Base-by-base conservation (phyloP, 345 rosid genomes). In the Rhizophora apiculata region DNA sequence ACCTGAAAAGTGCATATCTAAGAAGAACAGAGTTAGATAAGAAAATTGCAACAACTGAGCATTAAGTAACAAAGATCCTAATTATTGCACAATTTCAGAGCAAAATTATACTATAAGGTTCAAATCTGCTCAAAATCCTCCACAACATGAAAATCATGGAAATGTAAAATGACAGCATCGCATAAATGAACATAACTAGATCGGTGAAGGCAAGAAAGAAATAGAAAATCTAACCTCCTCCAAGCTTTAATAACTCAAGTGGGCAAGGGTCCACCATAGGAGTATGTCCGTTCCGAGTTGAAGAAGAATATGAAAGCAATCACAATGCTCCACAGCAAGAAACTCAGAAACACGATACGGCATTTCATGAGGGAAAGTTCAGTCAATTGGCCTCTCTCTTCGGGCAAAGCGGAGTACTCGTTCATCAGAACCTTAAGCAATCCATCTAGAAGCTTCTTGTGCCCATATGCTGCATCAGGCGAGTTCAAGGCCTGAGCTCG, bases 401-500 rank as follows among this genome's bases (percentile, higher is more conserved):
- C 75, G 22, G 82, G 80, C 6, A 74, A 21, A 56, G 68, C 27
- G 43, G n/a, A 66, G 60, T 63, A 60, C 63, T 78, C 68, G 8
- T 80, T 71, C 37, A 70, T 43, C 49, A 43, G 49, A 21, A 51
- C 59, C 65, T 61, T 54, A 36, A 84, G 62, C 26, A 85, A 51
- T 46, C 71, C 68, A 53, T 81, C 78, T 20, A 83, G 61, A 66
- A 83, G 69, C 76, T 76, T 78, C 84, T 70, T 82, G 2, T 75
- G 74, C 18, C 51, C 68, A 51, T 59, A 6, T 20, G 79, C 78
- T 31, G 65, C 52, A 30, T 76, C 58, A 51, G 34, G 43, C 1
- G 85, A 82, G 19, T 70, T 76, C 64, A 57, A 30, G 43, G 69
- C 78, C 69, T 73, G 76, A 18, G 13, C 21, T 65, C 55, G 76